These are phyloP conservation scores for Talaromyces stipitatus DNA, from an alignment of 495 filamentous ascomycete species.

Conservation along the genomic window DNA sequence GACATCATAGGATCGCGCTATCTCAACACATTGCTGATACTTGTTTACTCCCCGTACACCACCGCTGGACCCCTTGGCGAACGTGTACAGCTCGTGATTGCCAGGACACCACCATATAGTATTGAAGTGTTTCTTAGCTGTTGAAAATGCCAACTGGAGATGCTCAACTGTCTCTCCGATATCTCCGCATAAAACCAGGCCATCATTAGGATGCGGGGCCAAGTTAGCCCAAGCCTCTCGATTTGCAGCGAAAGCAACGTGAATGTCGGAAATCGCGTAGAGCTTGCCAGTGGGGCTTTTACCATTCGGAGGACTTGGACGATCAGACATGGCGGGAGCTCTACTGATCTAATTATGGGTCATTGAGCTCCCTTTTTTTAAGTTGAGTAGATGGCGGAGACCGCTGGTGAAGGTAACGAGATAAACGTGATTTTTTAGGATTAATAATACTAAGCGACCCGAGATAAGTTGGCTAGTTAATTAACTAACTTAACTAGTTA, in stretches of 20 bases:
- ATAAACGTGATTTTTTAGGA: not conserved
- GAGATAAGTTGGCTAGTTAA: no score
- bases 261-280: slow-evolving; percentile 6
- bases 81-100: slow-evolving; percentile 7
- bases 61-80: slow-evolving; percentile 2
- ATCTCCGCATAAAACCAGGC: slow-evolving; percentile 6
- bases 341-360: not conserved
- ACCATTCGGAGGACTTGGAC: not conserved
- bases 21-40: slow-evolving; percentile 8
- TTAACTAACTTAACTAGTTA: no score
- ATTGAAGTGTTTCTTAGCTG: slow-evolving; percentile 3
- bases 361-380: not conserved
- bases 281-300: slow-evolving; percentile 1
- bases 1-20: slow-evolving; percentile 1
- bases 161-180: slow-evolving; percentile 7
- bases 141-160: slow-evolving; percentile 1
- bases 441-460: no score
- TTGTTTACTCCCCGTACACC: slow-evolving; percentile 1
- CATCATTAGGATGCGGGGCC: slow-evolving; percentile 5
- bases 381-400: not conserved
- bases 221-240: not conserved
- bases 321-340: not conserved
- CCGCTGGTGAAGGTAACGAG: not conserved
- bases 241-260: not conserved
- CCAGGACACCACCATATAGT: slow-evolving; percentile 7